Conservation (phyloP, 2,329 filamentous ascomycete species). For the Fusarium sororula region DNA sequence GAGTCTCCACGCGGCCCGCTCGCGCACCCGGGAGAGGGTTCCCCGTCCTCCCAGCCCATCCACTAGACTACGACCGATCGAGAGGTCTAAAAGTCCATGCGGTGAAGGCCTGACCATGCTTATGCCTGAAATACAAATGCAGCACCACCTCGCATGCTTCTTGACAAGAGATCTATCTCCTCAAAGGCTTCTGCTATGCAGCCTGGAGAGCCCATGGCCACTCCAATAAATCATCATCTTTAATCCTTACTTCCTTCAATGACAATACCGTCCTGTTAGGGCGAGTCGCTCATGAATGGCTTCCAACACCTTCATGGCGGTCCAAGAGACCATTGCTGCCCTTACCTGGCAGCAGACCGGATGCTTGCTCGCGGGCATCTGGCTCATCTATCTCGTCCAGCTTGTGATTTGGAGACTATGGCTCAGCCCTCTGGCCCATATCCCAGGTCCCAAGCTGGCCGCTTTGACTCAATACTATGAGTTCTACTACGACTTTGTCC, state of each 20-base stretch:
- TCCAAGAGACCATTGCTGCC: constrained; percentile 33
- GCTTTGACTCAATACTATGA: constrained; percentile 53
- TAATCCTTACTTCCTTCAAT: constrained; percentile 35
- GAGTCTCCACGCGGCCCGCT: constrained; percentile 42
- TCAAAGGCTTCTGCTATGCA: constrained; percentile 37
- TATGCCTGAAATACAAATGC: constrained; percentile 39
- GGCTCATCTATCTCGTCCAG: constrained; percentile 43
- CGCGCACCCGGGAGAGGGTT: constrained; percentile 30
- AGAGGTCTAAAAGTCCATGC: constrained; percentile 21
- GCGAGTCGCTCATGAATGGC: constrained; percentile 41
- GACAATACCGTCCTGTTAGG: constrained; percentile 40
- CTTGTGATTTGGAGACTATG: constrained; percentile 47
- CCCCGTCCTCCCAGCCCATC: constrained; percentile 29
- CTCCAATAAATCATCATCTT: constrained; percentile 15
- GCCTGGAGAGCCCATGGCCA: constrained; percentile 40
- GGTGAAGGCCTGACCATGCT: constrained; percentile 28
- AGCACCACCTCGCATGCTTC: constrained; percentile 29
- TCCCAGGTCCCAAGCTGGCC: constrained; percentile 52
- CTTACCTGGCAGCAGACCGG: constrained; percentile 40
- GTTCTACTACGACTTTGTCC: constrained; percentile 55
- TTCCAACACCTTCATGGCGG: constrained; percentile 40
- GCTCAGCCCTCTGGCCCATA: constrained; percentile 50
- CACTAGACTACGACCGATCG: constrained; percentile 8
- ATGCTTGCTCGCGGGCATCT: constrained; percentile 38
- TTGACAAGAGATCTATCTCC: constrained; percentile 7